Base-by-base conservation (phyloP, 2,329 filamentous ascomycete species). In the Colletotrichum destructivum region DNA sequence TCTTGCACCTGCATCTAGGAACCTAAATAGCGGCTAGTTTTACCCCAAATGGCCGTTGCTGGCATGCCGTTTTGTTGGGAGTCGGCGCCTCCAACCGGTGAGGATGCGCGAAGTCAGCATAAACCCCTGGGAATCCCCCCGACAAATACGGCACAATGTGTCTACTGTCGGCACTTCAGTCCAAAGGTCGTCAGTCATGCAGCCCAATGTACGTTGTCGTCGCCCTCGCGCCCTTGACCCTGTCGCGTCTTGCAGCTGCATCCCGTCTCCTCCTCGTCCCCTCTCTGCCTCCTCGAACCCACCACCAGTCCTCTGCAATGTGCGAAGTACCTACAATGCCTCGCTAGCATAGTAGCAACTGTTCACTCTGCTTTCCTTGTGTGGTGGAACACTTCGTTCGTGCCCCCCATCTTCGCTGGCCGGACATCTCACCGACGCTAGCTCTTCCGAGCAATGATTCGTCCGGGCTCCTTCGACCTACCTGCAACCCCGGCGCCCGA, bases 401-500 rank as follows among this genome's bases (percentile, higher is more conserved):
- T 62, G 57, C 46, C 52, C 61, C 69, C 35, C 35, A 9, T 38
- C 35, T 55, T 61, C 66, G 26, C 60, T 56, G 61, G 57, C 61
- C 66, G 66, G 70, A 69, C 70, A 72, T 55, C 66, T 62, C 56
- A 44, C 66, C 70, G 70, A 71, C 65, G 59, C 69, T 71, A 71
- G 57, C 69, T 63, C 15, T 38, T 69, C 54, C 65, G 42, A 69
- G 69, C 40, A 54, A 23, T 35, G 21, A 59, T 21, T 65, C 59
- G 31, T 63, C 69, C 57, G 52, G 49, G 46, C 21, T 72, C 66
- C 66, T 69, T 61, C 51, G 49, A 70, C 66, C 66, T 62, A 42
- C n/a, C 9, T 38, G 35, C 35, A 38, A 69, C 54, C 26, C 66
- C 69, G 52, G 52, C 52, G 38, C 47, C 55, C 55, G 61, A 72